Percentiles rank a stretch among this genome's conserved stretches.
phyloP scores from a whole-genome alignment of 345 rosid genomes.

The Carallia brachiata region DNA sequence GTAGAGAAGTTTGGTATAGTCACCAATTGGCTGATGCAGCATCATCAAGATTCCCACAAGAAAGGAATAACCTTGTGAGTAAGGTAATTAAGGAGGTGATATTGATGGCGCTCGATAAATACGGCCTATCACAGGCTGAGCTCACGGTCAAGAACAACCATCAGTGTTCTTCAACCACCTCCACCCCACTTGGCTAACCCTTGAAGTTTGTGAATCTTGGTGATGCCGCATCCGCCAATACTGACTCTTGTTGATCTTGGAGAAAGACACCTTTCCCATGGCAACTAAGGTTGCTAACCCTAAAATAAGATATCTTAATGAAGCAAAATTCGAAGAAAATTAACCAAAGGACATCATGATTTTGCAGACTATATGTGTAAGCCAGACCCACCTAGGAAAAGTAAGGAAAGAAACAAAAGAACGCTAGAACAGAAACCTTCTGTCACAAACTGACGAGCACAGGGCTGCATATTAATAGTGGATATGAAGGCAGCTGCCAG shows the following conservation, averaged over 20 bases:
- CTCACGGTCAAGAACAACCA: no score
- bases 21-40: slow-evolving; percentile 55
- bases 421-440: no score
- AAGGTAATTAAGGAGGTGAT: neutral
- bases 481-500: neutral
- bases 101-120: neutral
- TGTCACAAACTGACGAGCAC: no score
- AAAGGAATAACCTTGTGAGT: no score
- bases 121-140: no score
- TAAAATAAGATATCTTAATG: neutral
- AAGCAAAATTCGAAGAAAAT: slow-evolving; percentile 1
- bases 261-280: slow-evolving; percentile 6
- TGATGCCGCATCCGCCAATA: slow-evolving; percentile 43
- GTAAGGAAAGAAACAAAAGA: neutral
- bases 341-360: neutral
- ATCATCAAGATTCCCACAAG: slow-evolving; percentile 61
- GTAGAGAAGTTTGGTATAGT: slow-evolving; percentile 7
- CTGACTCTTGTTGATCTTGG: slow-evolving; percentile 15
- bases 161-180: neutral
- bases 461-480: neutral
- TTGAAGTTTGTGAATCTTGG: slow-evolving; percentile 45
- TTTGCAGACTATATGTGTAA: neutral
- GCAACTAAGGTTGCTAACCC: neutral
- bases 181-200: neutral
- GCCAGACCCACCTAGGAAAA: slow-evolving; percentile 11